Conservation (phyloP, 2,329 filamentous ascomycete genomes). For the Aspergillus luchuensis region DNA sequence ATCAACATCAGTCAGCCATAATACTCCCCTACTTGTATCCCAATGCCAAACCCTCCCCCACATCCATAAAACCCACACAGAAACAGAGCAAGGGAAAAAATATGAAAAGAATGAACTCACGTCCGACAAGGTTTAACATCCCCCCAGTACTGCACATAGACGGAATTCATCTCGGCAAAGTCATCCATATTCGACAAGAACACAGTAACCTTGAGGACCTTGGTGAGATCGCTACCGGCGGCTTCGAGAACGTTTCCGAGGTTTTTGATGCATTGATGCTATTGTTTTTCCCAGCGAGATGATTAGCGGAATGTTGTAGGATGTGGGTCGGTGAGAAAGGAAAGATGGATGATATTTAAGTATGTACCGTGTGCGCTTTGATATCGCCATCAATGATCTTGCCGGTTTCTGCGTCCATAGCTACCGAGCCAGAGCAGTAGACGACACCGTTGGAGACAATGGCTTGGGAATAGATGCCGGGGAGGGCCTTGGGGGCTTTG, state of each 20-base stretch:
- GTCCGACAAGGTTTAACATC: conserved; percentile 60
- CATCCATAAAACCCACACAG: background rate
- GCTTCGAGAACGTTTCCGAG: conserved; percentile 61
- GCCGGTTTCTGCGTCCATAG: conserved; percentile 57
- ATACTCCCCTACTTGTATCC: too few relatives aligned
- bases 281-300: background rate
- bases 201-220: conserved; percentile 66
- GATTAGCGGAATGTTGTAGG: conserved; percentile 8
- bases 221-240: conserved; percentile 58
- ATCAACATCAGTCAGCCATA: background rate
- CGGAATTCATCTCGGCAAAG: conserved; percentile 77
- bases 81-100: background rate
- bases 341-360: background rate
- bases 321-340: too few relatives aligned
- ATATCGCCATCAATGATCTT: conserved; percentile 60
- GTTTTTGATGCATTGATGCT: conserved; percentile 62
- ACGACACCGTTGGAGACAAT: conserved; percentile 66
- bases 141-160: conserved; percentile 75
- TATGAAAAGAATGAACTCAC: conserved; percentile 18
- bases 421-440: conserved; percentile 69
- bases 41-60: background rate
- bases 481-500: conserved; percentile 55
- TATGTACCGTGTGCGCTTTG: conserved; percentile 55
- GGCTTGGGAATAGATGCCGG: conserved; percentile 61
- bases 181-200: conserved; percentile 67